Percentiles rank a stretch among this genome's conserved stretches.
phyloP scores from a whole-genome alignment of 2,329 filamentous ascomycete genomes.

The Truncatella angustata region DNA sequence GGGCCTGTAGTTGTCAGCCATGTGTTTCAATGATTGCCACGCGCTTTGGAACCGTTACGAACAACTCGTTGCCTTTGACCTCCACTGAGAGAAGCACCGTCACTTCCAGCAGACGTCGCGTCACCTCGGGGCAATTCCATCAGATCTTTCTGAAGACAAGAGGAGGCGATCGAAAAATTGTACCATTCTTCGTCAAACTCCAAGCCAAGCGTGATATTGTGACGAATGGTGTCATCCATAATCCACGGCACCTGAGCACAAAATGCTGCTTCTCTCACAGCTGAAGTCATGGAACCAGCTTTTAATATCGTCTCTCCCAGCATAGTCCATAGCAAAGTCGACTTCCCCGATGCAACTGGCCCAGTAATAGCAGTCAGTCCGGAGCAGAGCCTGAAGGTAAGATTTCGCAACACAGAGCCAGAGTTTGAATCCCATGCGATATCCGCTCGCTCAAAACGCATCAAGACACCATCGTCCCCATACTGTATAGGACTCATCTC shows the following conservation, averaged over 20 bases:
- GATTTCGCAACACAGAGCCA: background rate
- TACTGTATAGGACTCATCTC: background rate
- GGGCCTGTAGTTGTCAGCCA: slow-evolving; percentile 8
- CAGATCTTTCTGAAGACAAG: slow-evolving; percentile 13
- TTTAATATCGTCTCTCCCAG: slow-evolving; percentile 16
- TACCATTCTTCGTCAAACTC: slow-evolving; percentile 15
- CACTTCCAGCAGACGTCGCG: slow-evolving; percentile 12
- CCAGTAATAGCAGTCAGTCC: slow-evolving; percentile 17
- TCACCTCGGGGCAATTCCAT: slow-evolving; percentile 10
- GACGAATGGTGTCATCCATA: slow-evolving; percentile 14
- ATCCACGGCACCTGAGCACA: slow-evolving; percentile 23
- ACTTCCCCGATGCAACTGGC: slow-evolving; percentile 23
- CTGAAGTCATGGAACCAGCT: slow-evolving; percentile 10
- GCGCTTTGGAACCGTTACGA: background rate
- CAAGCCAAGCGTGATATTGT: slow-evolving; percentile 15
- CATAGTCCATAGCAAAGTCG: slow-evolving; percentile 18
- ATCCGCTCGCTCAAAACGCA: background rate
- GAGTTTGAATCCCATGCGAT: background rate
- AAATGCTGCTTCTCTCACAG: slow-evolving; percentile 11
- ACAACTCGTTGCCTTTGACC: slow-evolving; percentile 12
- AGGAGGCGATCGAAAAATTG: slow-evolving; percentile 7
- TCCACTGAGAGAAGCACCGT: slow-evolving; percentile 16
- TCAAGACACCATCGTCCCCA: background rate
- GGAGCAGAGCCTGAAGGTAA: background rate
- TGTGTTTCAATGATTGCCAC: background rate